phyloP scores from a whole-genome alignment of 495 filamentous ascomycete species.

The Tuber borchii region DNA sequence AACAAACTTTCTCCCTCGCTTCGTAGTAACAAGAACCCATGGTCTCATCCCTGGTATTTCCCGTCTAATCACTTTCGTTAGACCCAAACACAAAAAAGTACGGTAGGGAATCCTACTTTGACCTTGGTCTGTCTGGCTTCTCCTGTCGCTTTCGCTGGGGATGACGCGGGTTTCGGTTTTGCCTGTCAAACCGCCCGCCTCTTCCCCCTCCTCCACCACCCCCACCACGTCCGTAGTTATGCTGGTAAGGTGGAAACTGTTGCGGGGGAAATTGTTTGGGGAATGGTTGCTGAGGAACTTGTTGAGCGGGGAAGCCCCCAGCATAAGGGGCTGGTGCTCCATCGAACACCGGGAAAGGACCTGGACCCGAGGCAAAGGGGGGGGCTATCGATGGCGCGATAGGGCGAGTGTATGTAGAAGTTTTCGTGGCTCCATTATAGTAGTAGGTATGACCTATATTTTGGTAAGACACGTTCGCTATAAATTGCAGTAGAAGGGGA shows the following conservation, averaged over 20 bases:
- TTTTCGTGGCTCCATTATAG: conserved; percentile 76
- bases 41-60: conserved; percentile 71
- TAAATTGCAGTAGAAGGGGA: conserved; percentile 12
- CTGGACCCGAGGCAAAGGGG: conserved; percentile 34
- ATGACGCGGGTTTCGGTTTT: conserved; percentile 40
- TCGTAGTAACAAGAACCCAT: conserved; percentile 92
- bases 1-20: conserved; percentile 76
- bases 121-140: conserved; percentile 66
- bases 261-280: conserved; percentile 45
- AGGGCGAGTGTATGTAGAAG: conserved; percentile 80
- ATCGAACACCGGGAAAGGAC: conserved; percentile 30
- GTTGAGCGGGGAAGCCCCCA: conserved; percentile 40
- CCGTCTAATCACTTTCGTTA: conserved; percentile 48
- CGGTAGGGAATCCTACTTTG: conserved; percentile 34
- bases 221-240: conserved; percentile 32
- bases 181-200: conserved; percentile 41
- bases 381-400: conserved; percentile 43
- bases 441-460: conserved; percentile 72
- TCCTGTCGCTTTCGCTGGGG: conserved; percentile 53
- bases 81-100: background rate
- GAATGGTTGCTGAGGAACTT: conserved; percentile 45
- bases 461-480: conserved; percentile 11
- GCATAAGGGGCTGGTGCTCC: conserved; percentile 36
- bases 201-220: conserved; percentile 43
- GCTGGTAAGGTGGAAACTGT: conserved; percentile 33